phyloP scores from a whole-genome alignment of 495 filamentous ascomycete species.

The Neurospora tetrasperma region DNA sequence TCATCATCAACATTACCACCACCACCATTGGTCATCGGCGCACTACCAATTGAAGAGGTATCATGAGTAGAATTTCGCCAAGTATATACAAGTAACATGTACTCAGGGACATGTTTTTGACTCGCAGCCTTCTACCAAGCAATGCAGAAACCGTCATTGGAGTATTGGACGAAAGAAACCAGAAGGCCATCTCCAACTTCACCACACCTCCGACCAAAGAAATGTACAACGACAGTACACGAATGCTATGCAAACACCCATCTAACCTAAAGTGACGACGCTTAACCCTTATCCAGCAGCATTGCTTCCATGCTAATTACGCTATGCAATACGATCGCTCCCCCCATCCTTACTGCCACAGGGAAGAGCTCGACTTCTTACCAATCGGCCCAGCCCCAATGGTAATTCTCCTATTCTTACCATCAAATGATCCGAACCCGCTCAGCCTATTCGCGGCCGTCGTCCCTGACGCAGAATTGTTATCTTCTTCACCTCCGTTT shows the following conservation, averaged over 20 bases:
- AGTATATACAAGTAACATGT: not conserved
- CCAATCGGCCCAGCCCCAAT: constrained; percentile 8
- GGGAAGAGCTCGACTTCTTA: not conserved
- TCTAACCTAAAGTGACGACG: not conserved
- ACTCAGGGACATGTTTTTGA: not conserved
- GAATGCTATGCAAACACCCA: not conserved
- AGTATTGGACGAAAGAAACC: not conserved
- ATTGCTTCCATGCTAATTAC: constrained; percentile 1
- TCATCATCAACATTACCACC: not conserved
- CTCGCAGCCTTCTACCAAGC: not conserved
- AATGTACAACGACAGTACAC: not conserved
- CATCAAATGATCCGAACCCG: constrained; percentile 5
- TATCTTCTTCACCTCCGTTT: not conserved
- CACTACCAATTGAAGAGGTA: not conserved
- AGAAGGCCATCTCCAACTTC: not conserved
- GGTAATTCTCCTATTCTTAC: constrained; percentile 26
- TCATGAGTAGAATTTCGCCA: not conserved
- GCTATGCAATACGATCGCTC: not conserved
- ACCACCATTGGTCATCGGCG: not conserved
- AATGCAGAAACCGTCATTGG: not conserved
- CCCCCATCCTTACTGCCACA: not conserved
- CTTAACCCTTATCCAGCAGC: constrained; percentile 1
- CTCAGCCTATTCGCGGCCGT: not conserved
- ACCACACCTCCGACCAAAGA: not conserved
- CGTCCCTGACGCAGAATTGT: not conserved